Conservation (phyloP, 495 filamentous ascomycete species). For the Neurospora sp. region DNA sequence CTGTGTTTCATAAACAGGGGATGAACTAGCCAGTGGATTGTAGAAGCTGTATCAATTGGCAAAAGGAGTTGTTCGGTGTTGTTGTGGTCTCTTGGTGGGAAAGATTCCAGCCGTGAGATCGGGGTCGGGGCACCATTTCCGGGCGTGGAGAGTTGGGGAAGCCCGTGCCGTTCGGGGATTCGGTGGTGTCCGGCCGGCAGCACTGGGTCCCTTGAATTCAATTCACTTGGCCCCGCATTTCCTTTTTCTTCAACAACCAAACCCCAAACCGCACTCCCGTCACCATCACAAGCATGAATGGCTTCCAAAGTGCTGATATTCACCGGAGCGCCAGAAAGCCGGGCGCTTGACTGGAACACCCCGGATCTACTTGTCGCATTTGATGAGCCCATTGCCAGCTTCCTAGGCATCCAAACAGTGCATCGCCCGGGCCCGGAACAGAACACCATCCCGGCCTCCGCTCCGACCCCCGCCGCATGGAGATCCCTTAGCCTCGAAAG, state of each 20-base stretch:
- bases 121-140: neutral
- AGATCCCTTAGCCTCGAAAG: constrained; percentile 34
- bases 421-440: neutral
- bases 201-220: neutral
- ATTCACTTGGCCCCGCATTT: neutral
- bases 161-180: neutral
- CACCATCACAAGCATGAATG: constrained; percentile 23
- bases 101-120: neutral
- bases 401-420: constrained; percentile 21
- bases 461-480: constrained; percentile 29
- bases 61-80: neutral
- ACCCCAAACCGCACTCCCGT: neutral
- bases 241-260: neutral
- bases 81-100: no score
- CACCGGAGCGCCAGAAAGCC: constrained; percentile 49
- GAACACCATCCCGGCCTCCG: constrained; percentile 5
- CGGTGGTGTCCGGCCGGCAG: neutral
- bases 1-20: neutral
- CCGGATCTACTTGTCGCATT: constrained; percentile 38
- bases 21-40: neutral
- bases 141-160: neutral
- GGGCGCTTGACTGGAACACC: constrained; percentile 46
- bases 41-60: neutral
- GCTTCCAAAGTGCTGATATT: constrained; percentile 44
- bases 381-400: constrained; percentile 35